Percentiles rank a stretch among this genome's conserved stretches.
Conservation (phyloP, 768 basidiomycete genomes). For the Asterophora lycoperdoides region DNA sequence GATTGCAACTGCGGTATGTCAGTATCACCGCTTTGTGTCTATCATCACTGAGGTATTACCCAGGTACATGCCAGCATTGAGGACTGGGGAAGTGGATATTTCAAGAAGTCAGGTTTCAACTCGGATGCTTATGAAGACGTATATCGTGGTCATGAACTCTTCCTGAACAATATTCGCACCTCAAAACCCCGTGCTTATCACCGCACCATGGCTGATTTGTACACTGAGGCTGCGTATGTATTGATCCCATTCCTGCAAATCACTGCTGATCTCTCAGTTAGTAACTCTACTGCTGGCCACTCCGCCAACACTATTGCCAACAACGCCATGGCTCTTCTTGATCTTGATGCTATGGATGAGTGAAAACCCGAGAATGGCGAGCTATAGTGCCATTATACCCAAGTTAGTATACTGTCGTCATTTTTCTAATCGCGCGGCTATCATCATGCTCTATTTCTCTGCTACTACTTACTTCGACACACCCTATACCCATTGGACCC, state of each 20-base stretch:
- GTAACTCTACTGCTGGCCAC: background rate
- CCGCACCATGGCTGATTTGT: slow-evolving; percentile 5
- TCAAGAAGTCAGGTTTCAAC: slow-evolving; percentile 6
- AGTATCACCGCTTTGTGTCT: no score
- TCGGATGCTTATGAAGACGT: slow-evolving; percentile 9
- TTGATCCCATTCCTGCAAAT: background rate
- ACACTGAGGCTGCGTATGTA: background rate
- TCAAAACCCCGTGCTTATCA: slow-evolving; percentile 2
- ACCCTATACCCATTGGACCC: no score
- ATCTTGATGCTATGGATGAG: slow-evolving; percentile 6
- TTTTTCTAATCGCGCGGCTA: no score
- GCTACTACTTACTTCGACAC: no score
- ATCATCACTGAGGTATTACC: no score
- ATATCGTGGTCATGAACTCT: slow-evolving; percentile 2
- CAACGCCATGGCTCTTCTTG: slow-evolving; percentile 2
- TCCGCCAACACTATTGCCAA: background rate
- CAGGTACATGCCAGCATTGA: slow-evolving; percentile 2
- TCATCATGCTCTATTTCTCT: no score
- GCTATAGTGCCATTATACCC: no score
- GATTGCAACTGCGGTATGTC: slow-evolving; percentile 5
- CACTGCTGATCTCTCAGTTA: background rate
- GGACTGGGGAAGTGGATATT: background rate
- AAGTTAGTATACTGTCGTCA: no score
- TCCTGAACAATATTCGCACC: slow-evolving; percentile 3
- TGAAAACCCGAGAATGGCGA: no score